These are phyloP conservation scores for Claviceps sp. DNA, from an alignment of 2,329 filamentous ascomycete species.

Conservation along the genomic window DNA sequence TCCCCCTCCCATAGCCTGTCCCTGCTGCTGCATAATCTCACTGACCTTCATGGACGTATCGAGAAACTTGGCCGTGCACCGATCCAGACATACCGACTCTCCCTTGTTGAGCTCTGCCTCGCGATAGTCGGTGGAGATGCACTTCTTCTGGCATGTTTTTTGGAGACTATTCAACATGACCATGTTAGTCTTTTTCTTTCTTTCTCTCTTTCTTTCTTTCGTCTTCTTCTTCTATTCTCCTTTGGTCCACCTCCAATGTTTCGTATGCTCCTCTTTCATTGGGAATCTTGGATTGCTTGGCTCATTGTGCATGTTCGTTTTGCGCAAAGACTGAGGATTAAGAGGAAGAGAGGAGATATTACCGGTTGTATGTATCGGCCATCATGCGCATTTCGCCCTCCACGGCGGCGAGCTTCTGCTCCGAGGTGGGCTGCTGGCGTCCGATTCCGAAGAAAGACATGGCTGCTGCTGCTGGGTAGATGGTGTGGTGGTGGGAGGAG, in stretches of 20 bases:
- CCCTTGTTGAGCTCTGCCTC: slow-evolving; percentile 97
- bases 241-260: neutral
- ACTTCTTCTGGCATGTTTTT: slow-evolving; percentile 85
- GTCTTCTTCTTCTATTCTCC: neutral
- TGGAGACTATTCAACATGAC: slow-evolving; percentile 47
- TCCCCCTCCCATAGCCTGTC: slow-evolving; percentile 46
- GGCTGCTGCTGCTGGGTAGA: slow-evolving; percentile 1
- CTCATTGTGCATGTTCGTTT: neutral
- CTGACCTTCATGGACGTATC: slow-evolving; percentile 96
- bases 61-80: slow-evolving; percentile 96
- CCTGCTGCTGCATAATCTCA: slow-evolving; percentile 89
- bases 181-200: neutral
- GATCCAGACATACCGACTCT: slow-evolving; percentile 95
- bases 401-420: slow-evolving; percentile 92
- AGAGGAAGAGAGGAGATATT: slow-evolving; percentile 14
- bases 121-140: slow-evolving; percentile 82
- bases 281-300: too few species aligned
- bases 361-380: slow-evolving; percentile 98
- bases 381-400: slow-evolving; percentile 97
- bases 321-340: neutral
- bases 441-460: slow-evolving; percentile 36
- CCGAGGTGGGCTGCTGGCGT: slow-evolving; percentile 73
- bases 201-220: neutral
- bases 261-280: neutral
- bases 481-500: neutral